phyloP scores from a whole-genome alignment of 495 filamentous ascomycete genomes.

The Talaromyces adpressus region DNA sequence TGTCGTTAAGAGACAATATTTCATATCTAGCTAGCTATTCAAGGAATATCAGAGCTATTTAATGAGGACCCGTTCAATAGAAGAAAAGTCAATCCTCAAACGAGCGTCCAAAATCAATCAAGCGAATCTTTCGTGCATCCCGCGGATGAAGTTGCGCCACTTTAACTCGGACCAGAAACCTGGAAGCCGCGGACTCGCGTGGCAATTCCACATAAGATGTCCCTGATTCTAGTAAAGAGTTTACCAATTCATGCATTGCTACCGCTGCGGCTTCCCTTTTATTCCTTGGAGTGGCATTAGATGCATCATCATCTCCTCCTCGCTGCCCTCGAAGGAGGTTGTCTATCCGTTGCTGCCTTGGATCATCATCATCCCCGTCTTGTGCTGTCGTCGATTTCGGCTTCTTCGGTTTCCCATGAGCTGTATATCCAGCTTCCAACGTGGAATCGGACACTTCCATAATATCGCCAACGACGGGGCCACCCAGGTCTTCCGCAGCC shows the following conservation, averaged over 20 bases:
- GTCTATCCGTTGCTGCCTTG: slow-evolving; percentile 60
- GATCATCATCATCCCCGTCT: slow-evolving; percentile 27
- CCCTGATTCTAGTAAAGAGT: slow-evolving; percentile 55
- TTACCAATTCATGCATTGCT: slow-evolving; percentile 61
- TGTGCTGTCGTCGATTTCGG: slow-evolving; percentile 36
- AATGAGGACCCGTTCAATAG: not conserved
- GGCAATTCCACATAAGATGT: slow-evolving; percentile 60
- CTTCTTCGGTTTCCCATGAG: slow-evolving; percentile 64
- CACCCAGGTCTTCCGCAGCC: slow-evolving; percentile 79
- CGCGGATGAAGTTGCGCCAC: slow-evolving; percentile 82
- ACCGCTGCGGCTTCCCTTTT: slow-evolving; percentile 58
- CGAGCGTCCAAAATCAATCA: slow-evolving; percentile 80
- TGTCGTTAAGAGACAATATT: not conserved
- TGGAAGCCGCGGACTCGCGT: slow-evolving; percentile 72
- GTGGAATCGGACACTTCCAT: slow-evolving; percentile 53
- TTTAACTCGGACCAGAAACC: slow-evolving; percentile 78
- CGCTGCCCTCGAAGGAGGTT: slow-evolving; percentile 54
- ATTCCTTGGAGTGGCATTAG: slow-evolving; percentile 27
- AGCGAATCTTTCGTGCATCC: slow-evolving; percentile 65
- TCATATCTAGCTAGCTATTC: not conserved
- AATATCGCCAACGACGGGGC: slow-evolving; percentile 73
- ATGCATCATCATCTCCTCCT: slow-evolving; percentile 17
- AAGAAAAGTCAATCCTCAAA: slow-evolving; percentile 48
- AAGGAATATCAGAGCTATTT: not conserved
- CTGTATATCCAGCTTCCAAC: slow-evolving; percentile 63